These are phyloP conservation scores for Xerocomellus chrysenteron DNA, from an alignment of 768 basidiomycete genomes.

Conservation along the genomic window DNA sequence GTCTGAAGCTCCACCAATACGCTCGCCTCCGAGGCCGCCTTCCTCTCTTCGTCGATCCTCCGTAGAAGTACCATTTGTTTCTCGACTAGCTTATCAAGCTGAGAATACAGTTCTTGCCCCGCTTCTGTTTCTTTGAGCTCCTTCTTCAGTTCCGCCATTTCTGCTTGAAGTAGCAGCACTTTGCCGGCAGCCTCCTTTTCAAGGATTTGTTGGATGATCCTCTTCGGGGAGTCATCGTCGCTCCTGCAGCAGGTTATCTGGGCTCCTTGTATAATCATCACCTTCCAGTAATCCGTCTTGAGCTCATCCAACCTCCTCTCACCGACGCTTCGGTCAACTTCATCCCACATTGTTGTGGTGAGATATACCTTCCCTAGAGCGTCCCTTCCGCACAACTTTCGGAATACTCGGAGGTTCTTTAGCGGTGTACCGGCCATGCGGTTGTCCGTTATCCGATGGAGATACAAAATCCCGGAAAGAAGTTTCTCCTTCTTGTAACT, in stretches of 20 bases:
- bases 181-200: background rate
- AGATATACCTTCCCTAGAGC: conserved; percentile 35
- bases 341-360: conserved; percentile 43
- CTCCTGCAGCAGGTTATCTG: conserved; percentile 4
- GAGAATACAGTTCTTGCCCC: conserved; percentile 7
- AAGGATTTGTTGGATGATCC: conserved; percentile 9
- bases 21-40: background rate
- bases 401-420: conserved; percentile 37
- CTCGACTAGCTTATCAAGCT: conserved; percentile 9
- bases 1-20: conserved; percentile 2
- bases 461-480: conserved; percentile 38
- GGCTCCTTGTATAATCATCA: conserved; percentile 11
- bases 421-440: conserved; percentile 35
- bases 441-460: conserved; percentile 41
- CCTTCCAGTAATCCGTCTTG: conserved; percentile 2
- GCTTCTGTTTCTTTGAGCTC: conserved; percentile 9
- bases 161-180: conserved; percentile 4
- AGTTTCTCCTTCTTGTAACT: conserved; percentile 11
- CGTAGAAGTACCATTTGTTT: conserved; percentile 7
- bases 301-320: conserved; percentile 14
- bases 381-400: conserved; percentile 26
- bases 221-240: conserved; percentile 7
- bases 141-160: conserved; percentile 5
- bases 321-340: conserved; percentile 20
- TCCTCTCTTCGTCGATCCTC: conserved; percentile 10